Evolutionary conservation across 345 rosid genomes (phyloP).

Genomic region (Hibiscus tridactylites): DNA sequence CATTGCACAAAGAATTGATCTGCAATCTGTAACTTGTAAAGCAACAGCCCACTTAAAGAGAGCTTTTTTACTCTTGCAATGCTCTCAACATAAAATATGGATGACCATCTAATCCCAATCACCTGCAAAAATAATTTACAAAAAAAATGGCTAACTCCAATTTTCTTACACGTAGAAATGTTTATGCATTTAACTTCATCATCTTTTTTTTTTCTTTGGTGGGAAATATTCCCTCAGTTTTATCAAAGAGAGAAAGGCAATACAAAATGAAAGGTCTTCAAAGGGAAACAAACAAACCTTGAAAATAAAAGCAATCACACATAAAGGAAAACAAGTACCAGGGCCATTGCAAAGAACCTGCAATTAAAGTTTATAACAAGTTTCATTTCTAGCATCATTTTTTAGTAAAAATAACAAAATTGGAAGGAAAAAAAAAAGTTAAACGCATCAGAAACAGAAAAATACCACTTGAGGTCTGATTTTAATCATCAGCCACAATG

Average conservation of each 20-base stretch:
- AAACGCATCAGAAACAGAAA: conserved; percentile 6
- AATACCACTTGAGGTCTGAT: conserved; percentile 87
- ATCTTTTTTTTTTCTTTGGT: not conserved
- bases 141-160: not conserved
- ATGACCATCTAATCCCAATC: conserved; percentile 75
- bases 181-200: not conserved
- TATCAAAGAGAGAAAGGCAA: not conserved
- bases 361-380: conserved; percentile 3
- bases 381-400: not conserved
- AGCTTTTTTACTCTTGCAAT: conserved; percentile 84
- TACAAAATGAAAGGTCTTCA: not conserved
- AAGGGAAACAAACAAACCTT: conserved; percentile 41
- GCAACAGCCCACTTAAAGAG: conserved; percentile 78
- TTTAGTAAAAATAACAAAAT: not conserved
- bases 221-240: not conserved
- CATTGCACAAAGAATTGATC: conserved; percentile 89
- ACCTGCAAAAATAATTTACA: conserved; percentile 36
- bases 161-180: not conserved
- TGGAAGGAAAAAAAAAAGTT: not conserved
- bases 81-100: conserved; percentile 76
- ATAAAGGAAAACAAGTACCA: conserved; percentile 88
- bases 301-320: conserved; percentile 63
- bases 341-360: conserved; percentile 96
- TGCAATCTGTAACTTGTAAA: conserved; percentile 63
- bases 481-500: conserved; percentile 63